Base-by-base conservation (phyloP, 176 grass and related monocot genomes). In the Leersia perrieri region DNA sequence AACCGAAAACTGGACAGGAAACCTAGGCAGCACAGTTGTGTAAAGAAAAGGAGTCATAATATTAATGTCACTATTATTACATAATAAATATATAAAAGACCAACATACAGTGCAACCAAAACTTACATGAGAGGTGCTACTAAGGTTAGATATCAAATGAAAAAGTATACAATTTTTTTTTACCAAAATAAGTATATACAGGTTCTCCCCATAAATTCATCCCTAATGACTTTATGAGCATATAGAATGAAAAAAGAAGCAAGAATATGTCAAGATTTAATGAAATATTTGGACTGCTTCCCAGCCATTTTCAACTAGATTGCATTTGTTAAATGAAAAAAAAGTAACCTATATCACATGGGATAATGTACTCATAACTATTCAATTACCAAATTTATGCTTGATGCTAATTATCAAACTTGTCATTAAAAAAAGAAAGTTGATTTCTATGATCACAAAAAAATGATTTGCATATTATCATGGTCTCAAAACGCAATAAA, bases 1-100 rank as follows among this genome's bases (percentile, higher is more conserved):
- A 73, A 93, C 41, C 8, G 95, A 95, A 81, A 98, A 88, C 30
- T 85, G 95, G 82, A 91, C 92, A 75, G 90, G 92, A 63, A 93
- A 98, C 75, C 95, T 98, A 81, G 3, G 41, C 23, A 74, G 41
- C 7, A 44, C 28, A 82, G 33, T 53, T 62, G 34, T 65, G 61
- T 25, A 77, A 33, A 18, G 16, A 77, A 64, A 74, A 81, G 63
- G 79, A 68, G 23, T 78, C 31, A 31, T 38, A 53, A 84, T 35
- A 74, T 31, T 32, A 35, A 63, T 60, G 39, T 68, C 63, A 49
- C 30, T 47, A 40, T 32, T 34, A 70, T 13, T 60, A 77, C 5
- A 70, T 45, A 33, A 83, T 66, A 30, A 34, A 73, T 67, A 32
- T 34, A 81, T 57, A 86, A 16, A 16, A 11, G 60, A 14, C 38